A percentile compares a stretch with the other conserved stretches of the same genome.
These are phyloP conservation scores for Xylogone sp. DNA, from an alignment of 2,329 filamentous ascomycete species.

Conservation along the genomic window DNA sequence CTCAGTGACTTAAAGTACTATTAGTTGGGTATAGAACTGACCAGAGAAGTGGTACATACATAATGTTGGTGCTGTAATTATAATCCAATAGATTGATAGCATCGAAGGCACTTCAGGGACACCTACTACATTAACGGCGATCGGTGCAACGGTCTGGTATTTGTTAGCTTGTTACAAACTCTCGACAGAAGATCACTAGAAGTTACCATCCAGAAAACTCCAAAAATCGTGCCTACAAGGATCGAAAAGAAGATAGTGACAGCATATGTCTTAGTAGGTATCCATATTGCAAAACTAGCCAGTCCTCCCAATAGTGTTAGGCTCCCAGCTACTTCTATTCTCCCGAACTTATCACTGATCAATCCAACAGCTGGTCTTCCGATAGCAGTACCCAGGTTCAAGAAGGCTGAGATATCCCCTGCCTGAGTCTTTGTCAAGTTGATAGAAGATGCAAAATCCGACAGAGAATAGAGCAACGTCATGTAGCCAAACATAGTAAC, in stretches of 20 bases:
- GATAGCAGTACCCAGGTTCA: slow-evolving; percentile 44
- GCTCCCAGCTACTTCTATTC: slow-evolving; percentile 36
- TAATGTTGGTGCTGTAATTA: slow-evolving; percentile 31
- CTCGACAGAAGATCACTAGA: too few species aligned
- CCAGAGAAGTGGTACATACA: slow-evolving; percentile 21
- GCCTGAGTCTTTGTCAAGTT: slow-evolving; percentile 36
- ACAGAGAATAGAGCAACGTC: slow-evolving; percentile 39
- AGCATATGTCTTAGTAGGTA: slow-evolving; percentile 38
- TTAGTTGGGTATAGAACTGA: neutral
- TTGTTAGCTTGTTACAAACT: neutral
- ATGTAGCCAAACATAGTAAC: slow-evolving; percentile 45
- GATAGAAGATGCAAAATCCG: slow-evolving; percentile 41
- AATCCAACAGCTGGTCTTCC: slow-evolving; percentile 43
- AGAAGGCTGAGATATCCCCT: slow-evolving; percentile 34
- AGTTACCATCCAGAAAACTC: slow-evolving; percentile 45
- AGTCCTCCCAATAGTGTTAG: slow-evolving; percentile 36
- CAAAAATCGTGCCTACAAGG: slow-evolving; percentile 39
- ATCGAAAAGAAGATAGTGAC: slow-evolving; percentile 40
- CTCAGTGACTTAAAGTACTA: slow-evolving; percentile 28
- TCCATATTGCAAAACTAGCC: slow-evolving; percentile 40
- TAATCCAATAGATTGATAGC: slow-evolving; percentile 34
- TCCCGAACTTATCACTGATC: slow-evolving; percentile 39
- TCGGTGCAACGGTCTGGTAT: slow-evolving; percentile 33
- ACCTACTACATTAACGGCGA: slow-evolving; percentile 37
- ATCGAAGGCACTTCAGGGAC: slow-evolving; percentile 35